Conservation (phyloP, 148 eudicot genomes). For the Rheum nobile region DNA sequence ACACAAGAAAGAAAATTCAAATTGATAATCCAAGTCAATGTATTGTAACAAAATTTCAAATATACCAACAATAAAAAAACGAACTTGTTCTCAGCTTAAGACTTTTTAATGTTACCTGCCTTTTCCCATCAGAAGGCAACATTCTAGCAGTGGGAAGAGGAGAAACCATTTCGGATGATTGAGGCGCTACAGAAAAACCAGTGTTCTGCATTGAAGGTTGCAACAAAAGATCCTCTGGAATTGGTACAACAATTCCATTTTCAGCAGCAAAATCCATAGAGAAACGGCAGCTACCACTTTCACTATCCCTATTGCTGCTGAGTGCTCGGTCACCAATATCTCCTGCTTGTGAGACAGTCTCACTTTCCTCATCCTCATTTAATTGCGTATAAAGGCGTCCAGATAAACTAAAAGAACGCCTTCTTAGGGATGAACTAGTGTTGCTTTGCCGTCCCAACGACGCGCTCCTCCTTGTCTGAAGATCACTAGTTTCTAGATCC, state of each 20-base stretch:
- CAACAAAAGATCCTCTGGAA: conserved; percentile 25
- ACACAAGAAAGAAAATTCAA: background rate
- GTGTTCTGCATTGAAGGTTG: conserved; percentile 11
- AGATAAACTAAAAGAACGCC: conserved; percentile 32
- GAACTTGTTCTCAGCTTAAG: background rate
- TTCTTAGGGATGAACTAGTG: conserved; percentile 32
- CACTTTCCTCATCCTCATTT: conserved; percentile 43
- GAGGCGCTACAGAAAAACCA: conserved; percentile 18
- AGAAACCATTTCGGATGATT: conserved; percentile 18
- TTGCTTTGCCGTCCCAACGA: conserved; percentile 30
- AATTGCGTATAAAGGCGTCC: conserved; percentile 9
- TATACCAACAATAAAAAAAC: background rate
- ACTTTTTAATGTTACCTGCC: conserved; percentile 30
- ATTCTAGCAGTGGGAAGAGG: conserved; percentile 33
- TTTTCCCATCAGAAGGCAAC: conserved; percentile 18
- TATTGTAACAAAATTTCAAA: background rate
- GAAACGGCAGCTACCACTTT: conserved; percentile 18
- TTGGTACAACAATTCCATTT: conserved; percentile 26
- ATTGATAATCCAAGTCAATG: background rate
- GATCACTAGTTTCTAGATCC: conserved; percentile 25
- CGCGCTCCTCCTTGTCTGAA: conserved; percentile 20
- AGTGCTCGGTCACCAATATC: conserved; percentile 68
- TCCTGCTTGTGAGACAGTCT: conserved; percentile 60
- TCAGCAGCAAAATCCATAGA: conserved; percentile 26
- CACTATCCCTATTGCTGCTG: conserved; percentile 35